Conservation (phyloP, 305 asterid genomes). For the Fraxinus greggii region DNA sequence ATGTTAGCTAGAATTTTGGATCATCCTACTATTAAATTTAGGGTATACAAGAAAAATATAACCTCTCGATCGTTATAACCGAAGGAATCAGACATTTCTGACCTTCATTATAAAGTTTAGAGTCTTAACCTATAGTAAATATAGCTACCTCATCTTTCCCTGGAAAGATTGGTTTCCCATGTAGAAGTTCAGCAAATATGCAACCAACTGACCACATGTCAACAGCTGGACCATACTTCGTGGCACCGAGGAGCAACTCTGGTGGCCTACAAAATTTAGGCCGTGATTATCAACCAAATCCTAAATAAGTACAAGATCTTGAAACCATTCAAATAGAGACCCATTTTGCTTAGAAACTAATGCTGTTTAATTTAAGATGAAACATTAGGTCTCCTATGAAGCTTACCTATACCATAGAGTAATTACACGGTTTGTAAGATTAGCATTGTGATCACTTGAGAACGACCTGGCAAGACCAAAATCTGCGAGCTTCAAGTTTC, state of each 20-base stretch:
- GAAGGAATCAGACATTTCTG: background rate
- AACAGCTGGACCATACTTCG: constrained; percentile 95
- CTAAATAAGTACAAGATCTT: background rate
- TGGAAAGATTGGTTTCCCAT: constrained; percentile 89
- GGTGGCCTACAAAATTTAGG: constrained; percentile 67
- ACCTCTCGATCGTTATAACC: background rate
- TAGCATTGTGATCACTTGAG: constrained; percentile 79
- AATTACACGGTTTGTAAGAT: constrained; percentile 94
- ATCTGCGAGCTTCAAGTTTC: constrained; percentile 95
- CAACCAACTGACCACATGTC: constrained; percentile 99
- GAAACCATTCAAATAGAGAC: background rate
- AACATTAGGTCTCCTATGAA: background rate
- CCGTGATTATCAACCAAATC: constrained; percentile 11
- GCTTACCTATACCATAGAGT: constrained; percentile 93
- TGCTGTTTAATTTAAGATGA: background rate
- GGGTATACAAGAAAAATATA: background rate
- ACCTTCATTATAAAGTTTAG: constrained; percentile 1
- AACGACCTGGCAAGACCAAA: constrained; percentile 92
- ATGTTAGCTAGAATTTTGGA: background rate
- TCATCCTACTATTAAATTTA: background rate
- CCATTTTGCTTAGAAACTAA: background rate
- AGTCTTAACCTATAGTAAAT: constrained; percentile 27
- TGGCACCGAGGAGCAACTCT: constrained; percentile 89
- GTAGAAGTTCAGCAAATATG: constrained; percentile 92
- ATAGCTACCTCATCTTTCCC: constrained; percentile 91